Percentiles rank a stretch among this genome's conserved stretches.
Evolutionary conservation across 129 eudicot species (phyloP).

Genomic region (Kitagawia praeruptora): DNA sequence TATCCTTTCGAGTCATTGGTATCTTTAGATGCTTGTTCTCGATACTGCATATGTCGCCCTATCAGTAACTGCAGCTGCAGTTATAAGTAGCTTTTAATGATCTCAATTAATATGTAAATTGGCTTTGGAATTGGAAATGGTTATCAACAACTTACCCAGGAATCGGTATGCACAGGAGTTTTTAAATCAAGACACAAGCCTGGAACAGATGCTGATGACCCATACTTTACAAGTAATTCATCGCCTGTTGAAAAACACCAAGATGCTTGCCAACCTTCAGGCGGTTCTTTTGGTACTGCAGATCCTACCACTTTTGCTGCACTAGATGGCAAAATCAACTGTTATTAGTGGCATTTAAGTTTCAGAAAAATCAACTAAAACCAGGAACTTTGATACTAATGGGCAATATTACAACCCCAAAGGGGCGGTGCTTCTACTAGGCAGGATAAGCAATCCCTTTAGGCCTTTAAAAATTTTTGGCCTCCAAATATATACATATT

Average conservation of each 20-base stretch:
- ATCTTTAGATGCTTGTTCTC: constrained; percentile 10
- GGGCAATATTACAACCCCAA: not conserved
- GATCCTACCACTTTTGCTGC: constrained; percentile 90
- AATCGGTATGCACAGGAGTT: constrained; percentile 19
- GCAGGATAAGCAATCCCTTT: too few species aligned
- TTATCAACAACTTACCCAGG: constrained; percentile 28
- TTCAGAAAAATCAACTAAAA: not conserved
- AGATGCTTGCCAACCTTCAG: constrained; percentile 48
- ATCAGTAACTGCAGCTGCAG: constrained; percentile 46
- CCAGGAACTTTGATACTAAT: not conserved
- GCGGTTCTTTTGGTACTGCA: constrained; percentile 69
- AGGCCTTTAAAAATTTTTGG: too few species aligned
- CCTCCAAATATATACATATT: too few species aligned
- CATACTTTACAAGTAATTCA: constrained; percentile 43
- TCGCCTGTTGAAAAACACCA: constrained; percentile 82
- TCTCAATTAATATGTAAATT: not conserved
- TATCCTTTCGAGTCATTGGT: constrained; percentile 8
- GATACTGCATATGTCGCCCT: constrained; percentile 73
- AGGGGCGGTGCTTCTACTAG: too few species aligned
- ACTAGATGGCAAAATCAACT: constrained; percentile 31
- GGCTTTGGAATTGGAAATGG: not conserved
- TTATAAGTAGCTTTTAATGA: not conserved
- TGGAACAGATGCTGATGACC: constrained; percentile 28
- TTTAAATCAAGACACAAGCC: constrained; percentile 40
- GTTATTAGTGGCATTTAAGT: constrained; percentile 9